A percentile compares a stretch with the other conserved stretches of the same genome.
phyloP scores from a whole-genome alignment of 495 filamentous ascomycete genomes.

The Aspergillus sparsus region DNA sequence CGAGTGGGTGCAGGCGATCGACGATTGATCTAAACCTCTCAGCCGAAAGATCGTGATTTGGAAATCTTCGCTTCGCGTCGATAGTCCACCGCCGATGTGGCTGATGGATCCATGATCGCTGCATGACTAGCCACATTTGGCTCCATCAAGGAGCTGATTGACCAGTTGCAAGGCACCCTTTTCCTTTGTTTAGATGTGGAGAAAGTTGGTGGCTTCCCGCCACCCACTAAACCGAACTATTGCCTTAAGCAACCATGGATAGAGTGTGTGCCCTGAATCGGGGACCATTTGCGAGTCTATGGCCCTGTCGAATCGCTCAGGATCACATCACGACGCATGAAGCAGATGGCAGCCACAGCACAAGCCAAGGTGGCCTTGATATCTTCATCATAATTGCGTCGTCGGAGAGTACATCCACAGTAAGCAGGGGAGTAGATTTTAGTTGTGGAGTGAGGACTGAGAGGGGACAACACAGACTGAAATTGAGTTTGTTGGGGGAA shows the following conservation, averaged over 20 bases:
- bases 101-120: conserved; percentile 1
- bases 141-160: background rate
- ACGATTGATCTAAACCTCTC: conserved; percentile 5
- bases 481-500: background rate
- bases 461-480: background rate
- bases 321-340: background rate
- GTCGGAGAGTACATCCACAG: no score
- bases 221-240: conserved; percentile 15
- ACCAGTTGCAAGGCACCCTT: background rate
- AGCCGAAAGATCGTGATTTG: conserved; percentile 6
- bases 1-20: conserved; percentile 17
- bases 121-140: conserved; percentile 8
- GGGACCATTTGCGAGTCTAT: background rate
- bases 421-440: background rate
- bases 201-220: conserved; percentile 17
- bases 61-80: background rate
- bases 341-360: background rate
- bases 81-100: conserved; percentile 17
- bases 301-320: background rate
- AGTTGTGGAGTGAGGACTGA: background rate
- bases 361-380: background rate
- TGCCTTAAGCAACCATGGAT: background rate
- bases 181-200: background rate
- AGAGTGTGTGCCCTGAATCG: background rate
- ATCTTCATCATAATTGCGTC: background rate